phyloP scores from a whole-genome alignment of 495 filamentous ascomycete species.

The Glonium stellatum region DNA sequence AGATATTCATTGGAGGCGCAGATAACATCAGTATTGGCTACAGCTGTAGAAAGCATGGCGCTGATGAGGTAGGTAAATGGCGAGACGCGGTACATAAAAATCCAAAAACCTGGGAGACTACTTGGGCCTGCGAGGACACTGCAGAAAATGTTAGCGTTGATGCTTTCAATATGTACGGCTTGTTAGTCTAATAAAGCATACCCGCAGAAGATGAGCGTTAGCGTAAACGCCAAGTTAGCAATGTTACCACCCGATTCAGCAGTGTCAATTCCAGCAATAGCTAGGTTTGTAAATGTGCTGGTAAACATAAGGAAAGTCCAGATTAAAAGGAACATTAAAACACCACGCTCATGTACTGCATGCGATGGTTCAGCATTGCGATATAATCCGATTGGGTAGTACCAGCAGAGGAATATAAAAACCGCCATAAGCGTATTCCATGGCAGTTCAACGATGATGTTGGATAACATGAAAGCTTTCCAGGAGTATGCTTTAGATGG shows the following conservation, averaged over 20 bases:
- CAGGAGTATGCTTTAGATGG: slow-evolving; percentile 52
- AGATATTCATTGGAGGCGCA: slow-evolving; percentile 39
- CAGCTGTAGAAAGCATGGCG: slow-evolving; percentile 35
- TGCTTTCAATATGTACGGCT: neutral
- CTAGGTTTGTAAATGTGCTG: slow-evolving; percentile 59
- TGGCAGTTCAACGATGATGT: slow-evolving; percentile 48
- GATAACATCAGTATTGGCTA: slow-evolving; percentile 34
- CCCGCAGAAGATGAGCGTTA: slow-evolving; percentile 51
- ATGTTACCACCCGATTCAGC: slow-evolving; percentile 58
- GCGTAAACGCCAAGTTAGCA: slow-evolving; percentile 55
- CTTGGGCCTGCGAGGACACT: slow-evolving; percentile 34
- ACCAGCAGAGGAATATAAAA: slow-evolving; percentile 48
- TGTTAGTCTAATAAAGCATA: neutral
- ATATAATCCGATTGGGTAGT: slow-evolving; percentile 42
- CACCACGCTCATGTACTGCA: slow-evolving; percentile 46
- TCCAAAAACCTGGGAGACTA: slow-evolving; percentile 39
- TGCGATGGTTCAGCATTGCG: slow-evolving; percentile 43
- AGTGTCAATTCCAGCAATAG: slow-evolving; percentile 55
- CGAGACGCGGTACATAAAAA: slow-evolving; percentile 41
- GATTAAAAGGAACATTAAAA: slow-evolving; percentile 53
- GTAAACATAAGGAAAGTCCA: slow-evolving; percentile 47
- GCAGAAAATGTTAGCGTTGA: neutral
- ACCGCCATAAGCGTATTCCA: slow-evolving; percentile 47
- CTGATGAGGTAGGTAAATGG: slow-evolving; percentile 40
- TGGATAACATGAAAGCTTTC: slow-evolving; percentile 46